Conservation (phyloP, 192 early-diverging fungal species). For the Gamsiella multidivaricata region DNA sequence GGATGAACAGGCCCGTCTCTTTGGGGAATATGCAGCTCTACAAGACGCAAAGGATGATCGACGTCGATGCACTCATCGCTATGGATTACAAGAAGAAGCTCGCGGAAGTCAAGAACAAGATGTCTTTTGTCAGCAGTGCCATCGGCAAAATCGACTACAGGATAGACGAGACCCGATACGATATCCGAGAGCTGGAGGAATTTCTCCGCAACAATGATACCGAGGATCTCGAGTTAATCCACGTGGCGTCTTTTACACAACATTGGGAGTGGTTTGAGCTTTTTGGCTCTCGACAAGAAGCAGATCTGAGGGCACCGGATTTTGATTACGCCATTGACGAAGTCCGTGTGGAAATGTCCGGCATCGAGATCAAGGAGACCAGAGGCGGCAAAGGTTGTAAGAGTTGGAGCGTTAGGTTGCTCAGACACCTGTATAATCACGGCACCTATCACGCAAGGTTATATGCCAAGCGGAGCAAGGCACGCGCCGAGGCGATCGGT, state of each 20-base stretch:
- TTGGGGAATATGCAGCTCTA: constrained; percentile 1
- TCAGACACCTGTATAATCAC: not conserved
- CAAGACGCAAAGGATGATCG: constrained; percentile 3
- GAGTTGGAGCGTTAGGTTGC: not conserved
- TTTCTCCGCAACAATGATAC: not conserved
- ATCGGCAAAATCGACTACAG: not conserved
- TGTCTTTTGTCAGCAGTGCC: not conserved
- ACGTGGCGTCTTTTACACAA: not conserved
- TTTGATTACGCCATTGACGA: constrained; percentile 1
- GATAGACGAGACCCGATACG: not conserved
- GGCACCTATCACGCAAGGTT: constrained; percentile 12
- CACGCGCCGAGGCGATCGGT: not conserved
- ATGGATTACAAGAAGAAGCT: not conserved
- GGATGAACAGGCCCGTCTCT: constrained; percentile 3
- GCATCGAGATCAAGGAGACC: not conserved
- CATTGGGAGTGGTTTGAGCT: not conserved
- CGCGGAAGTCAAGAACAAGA: not conserved
- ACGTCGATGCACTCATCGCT: not conserved
- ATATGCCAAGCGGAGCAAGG: not conserved
- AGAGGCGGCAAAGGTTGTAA: not conserved
- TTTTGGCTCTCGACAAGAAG: not conserved
- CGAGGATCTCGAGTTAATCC: not conserved
- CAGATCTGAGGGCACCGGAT: not conserved
- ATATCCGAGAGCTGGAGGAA: constrained; percentile 1
- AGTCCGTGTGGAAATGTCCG: not conserved